phyloP scores from a whole-genome alignment of 2,329 filamentous ascomycete genomes.

The Metarhizium album region DNA sequence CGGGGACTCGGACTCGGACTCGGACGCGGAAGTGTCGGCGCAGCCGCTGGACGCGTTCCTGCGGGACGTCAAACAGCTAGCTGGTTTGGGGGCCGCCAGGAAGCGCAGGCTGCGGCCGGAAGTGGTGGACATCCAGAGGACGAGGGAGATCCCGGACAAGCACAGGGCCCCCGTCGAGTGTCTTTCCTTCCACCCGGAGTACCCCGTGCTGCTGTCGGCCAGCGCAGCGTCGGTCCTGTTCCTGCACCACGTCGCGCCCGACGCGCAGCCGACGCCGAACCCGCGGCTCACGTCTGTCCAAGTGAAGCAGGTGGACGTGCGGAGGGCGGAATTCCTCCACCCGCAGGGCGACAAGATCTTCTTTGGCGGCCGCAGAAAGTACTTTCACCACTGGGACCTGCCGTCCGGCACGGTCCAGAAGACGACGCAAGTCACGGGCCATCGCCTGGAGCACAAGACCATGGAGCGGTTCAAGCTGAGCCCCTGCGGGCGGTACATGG shows the following conservation, averaged over 20 bases:
- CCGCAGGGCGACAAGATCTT: constrained; percentile 69
- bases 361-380: constrained; percentile 76
- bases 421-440: constrained; percentile 62
- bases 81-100: constrained; percentile 40
- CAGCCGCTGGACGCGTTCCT: constrained; percentile 73
- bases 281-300: constrained; percentile 86
- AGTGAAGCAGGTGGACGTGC: constrained; percentile 71
- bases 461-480: constrained; percentile 89
- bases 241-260: constrained; percentile 78
- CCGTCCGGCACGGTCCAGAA: constrained; percentile 73
- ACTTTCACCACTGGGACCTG: constrained; percentile 93
- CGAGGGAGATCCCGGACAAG: constrained; percentile 70
- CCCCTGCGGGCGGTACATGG: constrained; percentile 79
- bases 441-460: constrained; percentile 69
- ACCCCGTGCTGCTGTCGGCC: constrained; percentile 81
- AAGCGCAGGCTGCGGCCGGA: constrained; percentile 72
- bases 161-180: constrained; percentile 74
- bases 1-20: constrained; percentile 44
- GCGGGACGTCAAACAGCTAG: constrained; percentile 61
- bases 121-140: constrained; percentile 79
- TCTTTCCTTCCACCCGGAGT: constrained; percentile 79
- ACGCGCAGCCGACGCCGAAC: constrained; percentile 66
- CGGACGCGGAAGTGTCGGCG: constrained; percentile 52
- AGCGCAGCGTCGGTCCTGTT: constrained; percentile 77
- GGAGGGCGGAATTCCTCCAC: constrained; percentile 69